Evolutionary conservation across 768 basidiomycete genomes (phyloP), one percentile per base, ranked within the genome.

Genomic region (Xanthoconium stramineum): DNA sequence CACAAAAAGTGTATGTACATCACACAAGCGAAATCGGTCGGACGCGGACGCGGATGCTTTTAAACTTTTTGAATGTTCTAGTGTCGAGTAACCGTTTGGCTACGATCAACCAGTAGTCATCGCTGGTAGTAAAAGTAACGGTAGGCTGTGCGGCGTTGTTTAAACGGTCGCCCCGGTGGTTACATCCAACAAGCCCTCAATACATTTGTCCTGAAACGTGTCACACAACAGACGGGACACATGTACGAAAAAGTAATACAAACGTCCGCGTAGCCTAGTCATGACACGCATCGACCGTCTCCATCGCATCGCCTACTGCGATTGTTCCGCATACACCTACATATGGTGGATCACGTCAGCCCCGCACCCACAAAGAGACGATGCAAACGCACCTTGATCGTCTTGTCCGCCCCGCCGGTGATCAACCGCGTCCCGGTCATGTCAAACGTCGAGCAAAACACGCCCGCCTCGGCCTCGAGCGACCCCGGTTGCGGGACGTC

Each of bases 401-500:
- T 98, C 80, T 98, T 99, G 77, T 98, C 97, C 12, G 97, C 97
- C 5, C 95, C 90, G 37, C 97, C 97, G 15, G 95, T 97, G 62
- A 95, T 94, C 55, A 99, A 71, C 55, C 96, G 80, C 35, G 95
- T 94, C 3, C 97, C 97, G 1, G 96, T 98, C 70, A 86, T 80
- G 72, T 98, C 97, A 73, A 98, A 99, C 15, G 93, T 95, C 15
- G 94, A 97, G 69, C 92, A 96, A 78, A 97, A 98, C 12, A 97
- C 83, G 54, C 96, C 96, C 0, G 96, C 87, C 73, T 99, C 97
- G 1, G 96, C 96, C 66, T 99, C 96, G 36, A 99, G 82, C 35
- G 92, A 95, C n/a, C 97, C 97, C 0, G 96, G 94, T 67, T 98
- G 97, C 1, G 95, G 94, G 4, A 94, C 81, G 66, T 98, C 95